Base-by-base conservation (phyloP, 169 alveolate species). In the Eimeria falciformis region DNA sequence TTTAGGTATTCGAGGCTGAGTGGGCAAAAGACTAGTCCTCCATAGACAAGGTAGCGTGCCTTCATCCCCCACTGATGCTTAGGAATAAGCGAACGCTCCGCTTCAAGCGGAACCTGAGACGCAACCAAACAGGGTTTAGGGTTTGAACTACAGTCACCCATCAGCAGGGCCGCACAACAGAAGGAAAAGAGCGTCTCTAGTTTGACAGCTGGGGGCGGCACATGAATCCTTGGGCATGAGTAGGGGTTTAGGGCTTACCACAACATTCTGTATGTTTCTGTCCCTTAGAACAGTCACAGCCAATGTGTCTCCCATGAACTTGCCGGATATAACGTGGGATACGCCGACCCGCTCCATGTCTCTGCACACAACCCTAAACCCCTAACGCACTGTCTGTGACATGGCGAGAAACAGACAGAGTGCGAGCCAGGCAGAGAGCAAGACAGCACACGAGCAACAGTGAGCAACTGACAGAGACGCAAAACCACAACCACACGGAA, bases 41-140 rank as follows among this genome's bases (percentile, higher is more conserved):
- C 98, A 90, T 95, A 96, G 29, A 96, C 94, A 69, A 93, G 93
- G 93, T 94, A 96, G 27, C 97, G 92, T 47, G 97, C 96, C 94
- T 89, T 62, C 50, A 71, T 75, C 56, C 96, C 98, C 98, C 98
- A 96, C 85, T 95, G 96, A 81, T 96, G 98, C 84, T 95, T 96
- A 14, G 97, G 96, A 0, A 96, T 95, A 55, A 96, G 82, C 50
- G 90, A 95, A 66, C 88, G 93, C 58, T 97, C 95, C n/a, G 55
- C 83, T 71, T 78, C 83, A 12, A 96, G 94, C 37, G 90, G 93
- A 12, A 95, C 71, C 96, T 95, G 90, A 33, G 37, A 11, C 7
- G 14, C 7, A 50, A 23, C 17, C 66, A n/a, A n/a, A n/a, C n/a
- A n/a, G n/a, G n/a, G n/a, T n/a, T n/a, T n/a, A n/a, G n/a, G n/a